phyloP scores from a whole-genome alignment of 2,329 filamentous ascomycete species.

The Trichoderma afroharzianum region DNA sequence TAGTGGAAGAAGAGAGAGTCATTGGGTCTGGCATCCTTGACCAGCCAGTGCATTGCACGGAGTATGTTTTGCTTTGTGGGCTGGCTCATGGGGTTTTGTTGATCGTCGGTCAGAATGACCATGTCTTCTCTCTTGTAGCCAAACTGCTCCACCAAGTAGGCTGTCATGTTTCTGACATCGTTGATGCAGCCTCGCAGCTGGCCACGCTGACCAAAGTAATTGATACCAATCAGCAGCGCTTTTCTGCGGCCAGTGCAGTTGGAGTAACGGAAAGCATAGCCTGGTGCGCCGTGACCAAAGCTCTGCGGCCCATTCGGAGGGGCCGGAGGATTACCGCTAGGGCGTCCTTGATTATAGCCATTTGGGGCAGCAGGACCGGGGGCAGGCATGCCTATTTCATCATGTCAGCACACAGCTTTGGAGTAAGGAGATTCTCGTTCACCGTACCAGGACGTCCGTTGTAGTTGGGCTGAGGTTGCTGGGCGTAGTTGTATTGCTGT shows the following conservation, averaged over 20 bases:
- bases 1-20: conserved; percentile 98
- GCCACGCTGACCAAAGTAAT: conserved; percentile 90
- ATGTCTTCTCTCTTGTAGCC: conserved; percentile 94
- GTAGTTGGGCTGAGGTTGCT: conserved; percentile 44
- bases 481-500: conserved; percentile 31
- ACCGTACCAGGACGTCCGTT: conserved; percentile 42
- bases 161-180: conserved; percentile 95
- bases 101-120: conserved; percentile 94
- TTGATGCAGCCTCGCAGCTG: conserved; percentile 94
- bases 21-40: conserved; percentile 87
- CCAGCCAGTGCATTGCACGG: conserved; percentile 95
- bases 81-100: conserved; percentile 96
- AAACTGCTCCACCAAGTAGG: conserved; percentile 83
- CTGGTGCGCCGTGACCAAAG: conserved; percentile 78
- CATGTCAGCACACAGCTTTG: conserved; percentile 13
- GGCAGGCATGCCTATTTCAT: conserved; percentile 20
- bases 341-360: conserved; percentile 40
- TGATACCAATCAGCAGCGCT: conserved; percentile 89
- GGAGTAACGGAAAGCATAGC: conserved; percentile 86
- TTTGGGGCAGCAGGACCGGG: conserved; percentile 13
- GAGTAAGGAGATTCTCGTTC: neutral
- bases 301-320: conserved; percentile 65
- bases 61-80: conserved; percentile 94
- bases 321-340: conserved; percentile 34
- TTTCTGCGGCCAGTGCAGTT: conserved; percentile 85